Base-by-base conservation (phyloP, 1,284 basidiomycete species). In the Mycena citricolor region DNA sequence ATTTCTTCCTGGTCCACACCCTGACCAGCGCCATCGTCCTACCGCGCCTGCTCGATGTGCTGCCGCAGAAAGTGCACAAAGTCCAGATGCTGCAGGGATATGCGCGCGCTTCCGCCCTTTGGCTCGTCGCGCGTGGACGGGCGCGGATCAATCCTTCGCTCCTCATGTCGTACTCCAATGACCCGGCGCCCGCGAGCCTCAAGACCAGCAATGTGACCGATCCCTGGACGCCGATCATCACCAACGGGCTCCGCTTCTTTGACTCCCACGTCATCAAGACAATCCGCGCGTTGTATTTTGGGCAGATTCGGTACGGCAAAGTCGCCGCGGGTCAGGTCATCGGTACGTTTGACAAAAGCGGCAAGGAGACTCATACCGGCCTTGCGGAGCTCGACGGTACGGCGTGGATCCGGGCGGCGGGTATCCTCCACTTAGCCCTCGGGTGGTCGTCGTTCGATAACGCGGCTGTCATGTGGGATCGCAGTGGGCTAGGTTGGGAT, bases 1-100 rank as follows among this genome's bases (percentile, higher is more conserved):
- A 86, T 58, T 86, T 86, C 65, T 82, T 83, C 73, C 61, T 86
- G 54, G 81, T 85, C 81, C 84, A 86, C 61, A 54, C 79, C 23
- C 67, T 86, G 39, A 86, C 78, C 4, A 76, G 76, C n/a, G 73
- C 79, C 2, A 56, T 84, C 13, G 84, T 85, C 66, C 54, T 86
- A 8, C 73, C 72, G 13, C 68, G 75, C 0, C 65, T 77, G 44
- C 52, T 80, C 17, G 47, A 51, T 4, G 58, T 62, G 5, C 55
- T 80, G 20, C 60, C 63, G 24, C 66, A 58, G 16, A 49, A 54
- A n/a, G 57, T 58, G 17, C 63, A 63, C 29, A 75, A 76, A 49
- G 70, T 70, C 7, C 62, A 64, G 16, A 58, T 86, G 4, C 62
- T 86, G 12, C 65, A 70, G 25, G 63, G 70, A 0, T 76, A 74